Conservation (phyloP, 768 basidiomycete genomes). For the Phylloporus rhodoxanthus region DNA sequence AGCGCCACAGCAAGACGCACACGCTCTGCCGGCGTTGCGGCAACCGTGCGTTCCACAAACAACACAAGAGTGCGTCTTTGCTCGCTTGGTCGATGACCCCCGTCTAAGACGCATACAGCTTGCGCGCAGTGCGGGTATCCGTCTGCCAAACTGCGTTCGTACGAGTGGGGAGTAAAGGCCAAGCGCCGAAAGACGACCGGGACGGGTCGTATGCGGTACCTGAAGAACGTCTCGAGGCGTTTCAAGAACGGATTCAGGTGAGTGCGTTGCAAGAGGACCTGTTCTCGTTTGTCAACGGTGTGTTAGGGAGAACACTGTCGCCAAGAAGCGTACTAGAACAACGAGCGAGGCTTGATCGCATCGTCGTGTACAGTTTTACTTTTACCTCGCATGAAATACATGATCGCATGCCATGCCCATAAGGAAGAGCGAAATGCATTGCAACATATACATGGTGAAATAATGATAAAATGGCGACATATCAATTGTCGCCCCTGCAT, state of each 20-base stretch:
- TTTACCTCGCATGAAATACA: conserved; percentile 10
- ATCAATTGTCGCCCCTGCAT: conserved; percentile 16
- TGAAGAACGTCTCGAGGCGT: conserved; percentile 86
- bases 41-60: conserved; percentile 92
- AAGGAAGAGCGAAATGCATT: background rate
- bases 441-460: conserved; percentile 7
- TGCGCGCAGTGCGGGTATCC: conserved; percentile 98
- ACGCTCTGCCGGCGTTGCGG: conserved; percentile 97
- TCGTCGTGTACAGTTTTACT: conserved; percentile 15
- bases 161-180: conserved; percentile 98
- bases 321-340: conserved; percentile 75
- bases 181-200: conserved; percentile 99
- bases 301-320: conserved; percentile 78
- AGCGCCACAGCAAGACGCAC: conserved; percentile 95
- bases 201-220: conserved; percentile 90
- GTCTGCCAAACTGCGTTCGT: conserved; percentile 89
- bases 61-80: conserved; percentile 81
- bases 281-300: background rate
- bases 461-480: background rate
- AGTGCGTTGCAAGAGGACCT: conserved; percentile 14
- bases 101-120: conserved; percentile 39
- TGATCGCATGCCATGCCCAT: conserved; percentile 10
- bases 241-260: conserved; percentile 99
- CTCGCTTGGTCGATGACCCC: background rate
- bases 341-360: conserved; percentile 43